phyloP scores from a whole-genome alignment of 1,284 basidiomycete species.

The Sporisorium exsertum region DNA sequence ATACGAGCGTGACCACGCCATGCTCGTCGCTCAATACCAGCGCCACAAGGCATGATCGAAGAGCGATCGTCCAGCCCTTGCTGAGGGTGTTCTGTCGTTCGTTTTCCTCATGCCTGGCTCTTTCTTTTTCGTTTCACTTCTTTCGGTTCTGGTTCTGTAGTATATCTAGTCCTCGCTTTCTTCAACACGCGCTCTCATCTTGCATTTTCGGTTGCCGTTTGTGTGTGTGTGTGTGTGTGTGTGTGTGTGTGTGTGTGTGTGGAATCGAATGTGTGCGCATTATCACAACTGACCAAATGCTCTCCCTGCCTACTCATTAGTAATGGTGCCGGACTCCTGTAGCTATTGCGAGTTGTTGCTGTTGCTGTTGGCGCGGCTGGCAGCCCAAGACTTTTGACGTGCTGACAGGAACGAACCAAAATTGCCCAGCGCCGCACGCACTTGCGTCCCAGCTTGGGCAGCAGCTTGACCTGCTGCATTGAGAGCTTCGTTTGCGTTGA shows the following conservation, averaged over 20 bases:
- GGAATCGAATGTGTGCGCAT: background rate
- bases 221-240: too few relatives aligned
- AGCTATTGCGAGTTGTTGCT: constrained; percentile 13
- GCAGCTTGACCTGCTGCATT: constrained; percentile 54
- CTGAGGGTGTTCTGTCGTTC: background rate
- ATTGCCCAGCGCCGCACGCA: constrained; percentile 59
- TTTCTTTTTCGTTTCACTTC: constrained; percentile 9
- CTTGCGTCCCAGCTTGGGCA: constrained; percentile 59
- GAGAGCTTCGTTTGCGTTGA: constrained; percentile 43
- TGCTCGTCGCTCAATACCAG: constrained; percentile 68
- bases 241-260: too few relatives aligned
- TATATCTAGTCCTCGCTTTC: constrained; percentile 45
- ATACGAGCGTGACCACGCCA: constrained; percentile 69
- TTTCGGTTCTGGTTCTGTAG: constrained; percentile 50
- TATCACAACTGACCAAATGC: background rate
- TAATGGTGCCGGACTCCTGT: background rate
- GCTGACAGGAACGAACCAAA: constrained; percentile 64
- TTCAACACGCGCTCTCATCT: constrained; percentile 38
- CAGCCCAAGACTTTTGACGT: constrained; percentile 51
- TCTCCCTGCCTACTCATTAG: background rate
- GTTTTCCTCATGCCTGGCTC: background rate
- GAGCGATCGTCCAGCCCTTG: background rate
- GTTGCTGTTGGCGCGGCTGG: constrained; percentile 24
- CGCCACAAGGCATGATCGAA: constrained; percentile 51
- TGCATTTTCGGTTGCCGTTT: too few relatives aligned